Conservation (phyloP, 2,329 filamentous ascomycete species). For the Stromatinia cepivora region DNA sequence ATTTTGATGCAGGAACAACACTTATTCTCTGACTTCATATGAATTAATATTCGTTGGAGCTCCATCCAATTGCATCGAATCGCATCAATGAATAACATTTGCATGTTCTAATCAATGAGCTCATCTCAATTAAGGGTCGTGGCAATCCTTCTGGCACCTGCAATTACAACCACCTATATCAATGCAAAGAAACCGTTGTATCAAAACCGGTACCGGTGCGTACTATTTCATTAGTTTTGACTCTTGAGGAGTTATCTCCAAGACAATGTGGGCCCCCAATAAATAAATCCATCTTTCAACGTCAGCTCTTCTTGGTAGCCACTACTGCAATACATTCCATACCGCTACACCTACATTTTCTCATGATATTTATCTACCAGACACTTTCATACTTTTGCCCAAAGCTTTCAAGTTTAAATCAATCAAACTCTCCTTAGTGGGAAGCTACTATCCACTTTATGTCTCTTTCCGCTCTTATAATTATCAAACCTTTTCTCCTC, state of each 20-base stretch:
- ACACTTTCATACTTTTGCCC: background rate
- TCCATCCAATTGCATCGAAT: background rate
- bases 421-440: background rate
- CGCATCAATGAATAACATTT: background rate
- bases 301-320: conserved; percentile 14
- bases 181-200: background rate
- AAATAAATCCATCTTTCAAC: conserved; percentile 4
- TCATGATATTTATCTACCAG: background rate
- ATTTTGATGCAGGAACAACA: conserved; percentile 17
- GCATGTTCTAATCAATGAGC: background rate
- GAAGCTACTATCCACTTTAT: background rate
- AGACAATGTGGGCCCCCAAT: conserved; percentile 5
- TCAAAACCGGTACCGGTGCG: background rate
- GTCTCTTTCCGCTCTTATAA: background rate
- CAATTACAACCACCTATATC: background rate
- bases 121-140: background rate
- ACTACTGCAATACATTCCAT: conserved; percentile 6
- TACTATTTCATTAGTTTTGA: no score
- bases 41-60: background rate
- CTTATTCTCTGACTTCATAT: background rate
- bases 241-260: background rate
- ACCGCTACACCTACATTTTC: conserved; percentile 12
- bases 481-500: background rate
- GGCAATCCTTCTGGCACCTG: background rate
- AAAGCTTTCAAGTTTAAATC: background rate